These are phyloP conservation scores for Polysphondylium violaceum DNA, from an alignment of 78 protist genomes.

Conservation along the genomic window DNA sequence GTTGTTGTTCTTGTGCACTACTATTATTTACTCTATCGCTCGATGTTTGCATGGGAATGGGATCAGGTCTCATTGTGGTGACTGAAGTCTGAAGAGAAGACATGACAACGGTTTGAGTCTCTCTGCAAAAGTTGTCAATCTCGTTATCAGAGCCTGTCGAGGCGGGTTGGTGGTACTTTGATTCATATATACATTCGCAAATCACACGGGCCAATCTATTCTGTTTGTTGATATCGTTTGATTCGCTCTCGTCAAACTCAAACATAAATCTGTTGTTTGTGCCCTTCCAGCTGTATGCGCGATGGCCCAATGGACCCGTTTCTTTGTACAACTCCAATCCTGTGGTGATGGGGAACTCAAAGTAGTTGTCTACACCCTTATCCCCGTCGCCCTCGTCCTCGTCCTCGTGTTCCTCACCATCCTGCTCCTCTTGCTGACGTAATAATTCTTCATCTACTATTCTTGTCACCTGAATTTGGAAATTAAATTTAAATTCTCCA, in stretches of 20 bases:
- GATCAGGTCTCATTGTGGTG: conserved; percentile 24
- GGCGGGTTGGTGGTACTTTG: conserved; percentile 23
- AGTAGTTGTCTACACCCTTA: conserved; percentile 12
- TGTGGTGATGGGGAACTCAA: conserved; percentile 53
- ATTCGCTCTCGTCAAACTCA: conserved; percentile 28
- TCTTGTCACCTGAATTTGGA: conserved; percentile 38
- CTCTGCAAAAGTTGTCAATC: conserved; percentile 27
- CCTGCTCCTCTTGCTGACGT: conserved; percentile 3
- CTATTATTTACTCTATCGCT: too few species aligned
- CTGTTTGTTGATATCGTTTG: neutral
- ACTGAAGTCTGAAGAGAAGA: conserved; percentile 20
- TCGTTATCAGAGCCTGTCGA: conserved; percentile 28
- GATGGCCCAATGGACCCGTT: conserved; percentile 30
- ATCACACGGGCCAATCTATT: neutral
- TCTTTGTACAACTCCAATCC: conserved; percentile 56
- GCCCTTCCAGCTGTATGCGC: conserved; percentile 49
- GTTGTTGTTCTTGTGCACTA: conserved; percentile 4
- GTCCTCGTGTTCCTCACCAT: conserved; percentile 2
- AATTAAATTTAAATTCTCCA: conserved; percentile 8
- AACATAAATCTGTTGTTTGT: conserved; percentile 57
- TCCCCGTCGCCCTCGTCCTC: neutral
- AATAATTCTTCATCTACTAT: conserved; percentile 48
- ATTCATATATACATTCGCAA: conserved; percentile 60
- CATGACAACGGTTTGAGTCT: neutral
- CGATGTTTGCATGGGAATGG: neutral